These are phyloP conservation scores for Sugiyamaella mastotermitis DNA, from an alignment of 805 yeast species.

Conservation along the genomic window DNA sequence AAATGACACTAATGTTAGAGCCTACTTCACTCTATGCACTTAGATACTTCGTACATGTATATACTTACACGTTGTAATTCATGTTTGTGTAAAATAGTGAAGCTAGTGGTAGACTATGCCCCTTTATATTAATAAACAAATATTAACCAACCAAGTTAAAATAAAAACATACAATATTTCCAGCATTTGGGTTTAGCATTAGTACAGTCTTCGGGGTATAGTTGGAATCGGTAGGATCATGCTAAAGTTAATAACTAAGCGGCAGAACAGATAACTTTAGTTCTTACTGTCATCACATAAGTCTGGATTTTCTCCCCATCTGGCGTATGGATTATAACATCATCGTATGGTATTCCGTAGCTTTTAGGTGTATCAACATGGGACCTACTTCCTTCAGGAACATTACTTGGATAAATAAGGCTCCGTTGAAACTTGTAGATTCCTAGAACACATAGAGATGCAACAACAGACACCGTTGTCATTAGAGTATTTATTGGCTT, in stretches of 20 bases:
- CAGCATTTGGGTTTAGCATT: constrained; percentile 87
- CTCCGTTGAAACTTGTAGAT: constrained; percentile 42
- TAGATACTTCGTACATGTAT: not conserved
- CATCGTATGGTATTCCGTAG: constrained; percentile 61
- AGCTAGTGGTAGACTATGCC: constrained; percentile 80
- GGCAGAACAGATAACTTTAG: not conserved
- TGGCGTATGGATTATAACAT: constrained; percentile 50
- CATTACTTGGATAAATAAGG: constrained; percentile 76
- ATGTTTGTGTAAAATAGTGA: constrained; percentile 55
- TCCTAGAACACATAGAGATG: constrained; percentile 15
- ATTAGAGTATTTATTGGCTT: constrained; percentile 5
- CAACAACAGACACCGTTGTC: constrained; percentile 12
- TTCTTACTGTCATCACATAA: constrained; percentile 38
- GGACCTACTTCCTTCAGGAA: constrained; percentile 64
- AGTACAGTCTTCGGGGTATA: constrained; percentile 64
- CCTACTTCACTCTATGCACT: not conserved
- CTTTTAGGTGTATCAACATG: constrained; percentile 72
- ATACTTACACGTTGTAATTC: constrained; percentile 55
- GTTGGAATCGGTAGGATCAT: constrained; percentile 18
- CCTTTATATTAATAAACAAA: too few relatives aligned
- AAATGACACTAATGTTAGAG: constrained; percentile 39
- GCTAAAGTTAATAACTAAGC: not conserved
- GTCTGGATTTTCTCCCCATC: constrained; percentile 70
- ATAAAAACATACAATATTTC: too few relatives aligned
- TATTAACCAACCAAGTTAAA: too few relatives aligned